phyloP scores from a whole-genome alignment of 140 eudicot genomes.

The Eryngium alpinum region DNA sequence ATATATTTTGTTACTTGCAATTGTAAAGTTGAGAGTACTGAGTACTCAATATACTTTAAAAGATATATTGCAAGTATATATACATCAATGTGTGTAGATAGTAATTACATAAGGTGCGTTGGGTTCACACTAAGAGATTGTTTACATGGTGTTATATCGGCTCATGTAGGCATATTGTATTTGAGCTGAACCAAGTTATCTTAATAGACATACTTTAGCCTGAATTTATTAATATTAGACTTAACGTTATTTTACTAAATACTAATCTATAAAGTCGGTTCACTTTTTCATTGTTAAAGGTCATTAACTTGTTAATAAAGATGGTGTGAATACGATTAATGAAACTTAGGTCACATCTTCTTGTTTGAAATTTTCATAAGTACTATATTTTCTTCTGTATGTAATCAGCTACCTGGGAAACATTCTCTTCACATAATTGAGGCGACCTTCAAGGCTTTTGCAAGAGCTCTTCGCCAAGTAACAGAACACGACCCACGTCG shows the following conservation, averaged over 20 bases:
- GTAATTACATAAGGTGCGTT: too few species aligned
- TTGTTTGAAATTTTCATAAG: not conserved
- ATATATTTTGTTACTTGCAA: not conserved
- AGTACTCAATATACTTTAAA: not conserved
- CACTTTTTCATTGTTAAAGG: not conserved
- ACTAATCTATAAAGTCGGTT: too few species aligned
- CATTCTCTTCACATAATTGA: conserved; percentile 96
- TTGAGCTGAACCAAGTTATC: not conserved
- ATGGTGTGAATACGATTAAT: not conserved
- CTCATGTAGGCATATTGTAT: too few species aligned
- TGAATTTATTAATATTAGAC: too few species aligned
- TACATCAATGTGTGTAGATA: too few species aligned
- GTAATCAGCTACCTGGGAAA: conserved; percentile 76
- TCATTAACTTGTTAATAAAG: conserved; percentile 2
- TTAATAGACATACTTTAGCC: too few species aligned
- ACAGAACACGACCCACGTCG: conserved; percentile 85
- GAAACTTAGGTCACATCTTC: not conserved
- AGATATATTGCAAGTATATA: not conserved
- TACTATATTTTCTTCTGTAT: not conserved
- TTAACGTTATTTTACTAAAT: too few species aligned
- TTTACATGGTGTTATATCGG: too few species aligned
- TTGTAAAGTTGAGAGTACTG: not conserved
- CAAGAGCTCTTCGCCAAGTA: conserved; percentile 97
- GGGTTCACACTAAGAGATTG: too few species aligned
- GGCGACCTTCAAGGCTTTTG: conserved; percentile 96